Base-by-base conservation (phyloP, 2,329 filamentous ascomycete species). In the Aspergillus phoenicis region DNA sequence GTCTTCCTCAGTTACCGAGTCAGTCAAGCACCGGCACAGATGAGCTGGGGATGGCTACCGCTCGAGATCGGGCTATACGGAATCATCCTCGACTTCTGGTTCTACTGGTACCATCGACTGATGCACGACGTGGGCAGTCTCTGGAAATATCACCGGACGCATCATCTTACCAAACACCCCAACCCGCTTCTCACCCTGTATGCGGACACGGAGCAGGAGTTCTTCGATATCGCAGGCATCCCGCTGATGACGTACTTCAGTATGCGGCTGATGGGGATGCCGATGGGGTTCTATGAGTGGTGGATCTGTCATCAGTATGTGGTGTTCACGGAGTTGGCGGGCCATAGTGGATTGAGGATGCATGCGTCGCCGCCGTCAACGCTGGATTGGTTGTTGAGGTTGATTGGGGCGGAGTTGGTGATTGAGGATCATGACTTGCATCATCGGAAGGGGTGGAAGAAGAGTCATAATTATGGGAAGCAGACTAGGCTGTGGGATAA, bases 271-370 rank as follows among this genome's bases (percentile, higher is more conserved):
- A 70, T 77, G 36, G 77, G 78, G 0, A 52, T 81, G 4, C 78
- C 78, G 0, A 77, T 81, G 75, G 78, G 77, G 2, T 82, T 82
- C 64, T 81, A 81, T 52, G 79, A 81, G 45, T 80, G 76, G 78
- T 82, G 79, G 79, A 63, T 82, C 17, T 81, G 79, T 64, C 75
- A 80, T 55, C 71, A 78, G 56, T 82, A 80, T 54, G 69, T 82
- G 30, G 70, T 78, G 11, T 81, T 81, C 24, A 60, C 66, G n/a
- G 67, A 69, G 41, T 43, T 68, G 20, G 61, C 66, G 3, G 67
- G 67, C 3, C 67, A 69, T 41, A 69, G 67, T 28, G 67, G 67
- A 8, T 43, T 69, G 13, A 75, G 79, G 1, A 52, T 81, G 8
- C 73, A 74, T 52, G 66, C 72, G 0, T 71, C 70, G 0, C 71